Conservation (phyloP, 305 asterid genomes). For the Solanum hybrid region DNA sequence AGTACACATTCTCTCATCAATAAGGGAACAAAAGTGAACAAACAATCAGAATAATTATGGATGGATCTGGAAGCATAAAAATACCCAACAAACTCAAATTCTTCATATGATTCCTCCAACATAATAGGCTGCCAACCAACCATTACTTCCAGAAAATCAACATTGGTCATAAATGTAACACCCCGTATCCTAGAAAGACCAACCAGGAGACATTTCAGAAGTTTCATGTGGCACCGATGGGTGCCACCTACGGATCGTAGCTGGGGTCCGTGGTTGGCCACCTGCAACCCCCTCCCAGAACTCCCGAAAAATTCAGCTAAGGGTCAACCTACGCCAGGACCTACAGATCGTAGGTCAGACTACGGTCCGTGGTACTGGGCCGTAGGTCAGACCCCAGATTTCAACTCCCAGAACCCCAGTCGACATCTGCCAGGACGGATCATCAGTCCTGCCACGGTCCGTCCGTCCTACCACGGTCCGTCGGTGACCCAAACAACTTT, state of each 20-base stretch:
- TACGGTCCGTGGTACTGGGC: not conserved
- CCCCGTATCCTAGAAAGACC: no score
- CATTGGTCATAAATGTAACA: not conserved
- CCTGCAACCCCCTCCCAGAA: no score
- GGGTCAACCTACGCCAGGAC: not conserved
- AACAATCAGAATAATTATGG: not conserved
- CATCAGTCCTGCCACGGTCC: not conserved
- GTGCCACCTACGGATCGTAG: no score
- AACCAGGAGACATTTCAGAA: no score
- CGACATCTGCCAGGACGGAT: not conserved
- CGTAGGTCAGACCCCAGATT: not conserved
- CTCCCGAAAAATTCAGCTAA: not conserved
- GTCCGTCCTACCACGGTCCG: no score
- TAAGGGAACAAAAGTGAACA: not conserved
- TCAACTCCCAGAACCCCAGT: not conserved
- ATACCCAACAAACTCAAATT: not conserved
- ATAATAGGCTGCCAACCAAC: not conserved
- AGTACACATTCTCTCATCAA: not conserved
- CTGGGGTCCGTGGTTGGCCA: not conserved
- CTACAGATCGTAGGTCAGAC: not conserved
- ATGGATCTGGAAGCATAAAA: not conserved
- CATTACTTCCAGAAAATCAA: not conserved
- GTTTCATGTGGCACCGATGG: no score
- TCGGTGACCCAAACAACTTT: no score
- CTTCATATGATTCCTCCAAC: not conserved